Percentiles rank a stretch among this genome's conserved stretches.
Evolutionary conservation across 2,329 filamentous ascomycete genomes (phyloP).

Genomic region (Penicillium sp.): DNA sequence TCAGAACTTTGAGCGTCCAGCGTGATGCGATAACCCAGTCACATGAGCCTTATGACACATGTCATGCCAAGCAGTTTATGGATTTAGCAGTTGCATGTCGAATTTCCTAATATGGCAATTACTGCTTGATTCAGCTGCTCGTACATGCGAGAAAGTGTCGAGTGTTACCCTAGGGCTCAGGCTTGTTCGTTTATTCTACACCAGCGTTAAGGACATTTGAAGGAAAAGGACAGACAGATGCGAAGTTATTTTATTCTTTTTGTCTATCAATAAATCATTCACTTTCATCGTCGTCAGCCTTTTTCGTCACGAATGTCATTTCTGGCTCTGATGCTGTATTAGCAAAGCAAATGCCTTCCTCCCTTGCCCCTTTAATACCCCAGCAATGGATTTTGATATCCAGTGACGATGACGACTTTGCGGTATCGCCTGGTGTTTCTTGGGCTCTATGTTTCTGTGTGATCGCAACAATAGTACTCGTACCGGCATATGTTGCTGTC

Average conservation of each 20-base stretch:
- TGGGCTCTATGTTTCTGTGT: constrained; percentile 28
- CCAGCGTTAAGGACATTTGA: background rate
- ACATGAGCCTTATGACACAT: constrained; percentile 7
- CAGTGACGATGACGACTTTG: constrained; percentile 14
- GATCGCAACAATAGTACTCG: constrained; percentile 43
- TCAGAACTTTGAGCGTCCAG: background rate
- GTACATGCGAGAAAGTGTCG: background rate
- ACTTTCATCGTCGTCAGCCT: background rate
- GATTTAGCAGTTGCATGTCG: background rate
- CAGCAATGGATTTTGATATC: constrained; percentile 42
- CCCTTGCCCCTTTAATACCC: constrained; percentile 42
- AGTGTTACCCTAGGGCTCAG: background rate
- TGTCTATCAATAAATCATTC: background rate
- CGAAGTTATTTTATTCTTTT: background rate
- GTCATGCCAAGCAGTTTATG: background rate
- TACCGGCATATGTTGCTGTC: constrained; percentile 45
- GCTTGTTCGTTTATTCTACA: background rate
- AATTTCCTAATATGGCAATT: background rate
- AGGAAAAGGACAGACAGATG: background rate
- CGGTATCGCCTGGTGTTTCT: constrained; percentile 14
- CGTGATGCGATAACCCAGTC: background rate
- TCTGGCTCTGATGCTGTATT: constrained; percentile 41
- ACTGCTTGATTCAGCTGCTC: background rate
- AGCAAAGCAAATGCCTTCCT: constrained; percentile 45
- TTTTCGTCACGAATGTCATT: constrained; percentile 31